These are phyloP conservation scores for Pleurotus sapidus DNA, from an alignment of 768 basidiomycete genomes.

Conservation along the genomic window DNA sequence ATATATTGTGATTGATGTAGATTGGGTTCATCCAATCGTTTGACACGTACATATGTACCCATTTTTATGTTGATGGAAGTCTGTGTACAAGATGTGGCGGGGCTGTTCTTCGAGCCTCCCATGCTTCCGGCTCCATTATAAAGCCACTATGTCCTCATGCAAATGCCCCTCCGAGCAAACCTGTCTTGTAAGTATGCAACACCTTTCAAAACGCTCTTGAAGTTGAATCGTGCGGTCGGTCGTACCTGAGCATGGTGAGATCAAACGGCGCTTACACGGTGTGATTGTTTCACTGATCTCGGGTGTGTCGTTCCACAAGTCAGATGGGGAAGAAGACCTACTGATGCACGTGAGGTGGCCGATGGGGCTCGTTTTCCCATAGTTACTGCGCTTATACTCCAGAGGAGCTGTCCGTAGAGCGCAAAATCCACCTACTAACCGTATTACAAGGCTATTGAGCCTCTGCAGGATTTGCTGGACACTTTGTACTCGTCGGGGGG, in stretches of 20 bases:
- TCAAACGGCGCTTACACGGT: conserved; percentile 2
- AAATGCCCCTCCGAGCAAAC: neutral
- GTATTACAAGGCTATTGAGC: no score
- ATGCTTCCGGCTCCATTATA: neutral
- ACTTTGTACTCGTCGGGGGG: no score
- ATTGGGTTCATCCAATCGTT: conserved; percentile 86
- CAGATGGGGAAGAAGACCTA: conserved; percentile 1
- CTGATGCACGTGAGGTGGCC: conserved; percentile 3
- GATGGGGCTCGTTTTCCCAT: conserved; percentile 5
- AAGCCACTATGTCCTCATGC: neutral
- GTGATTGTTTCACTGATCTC: conserved; percentile 8
- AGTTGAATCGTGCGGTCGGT: no score
- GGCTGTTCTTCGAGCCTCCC: neutral
- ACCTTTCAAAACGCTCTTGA: neutral
- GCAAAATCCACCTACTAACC: no score
- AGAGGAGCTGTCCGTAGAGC: neutral
- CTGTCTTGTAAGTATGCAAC: neutral
- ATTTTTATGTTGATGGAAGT: neutral
- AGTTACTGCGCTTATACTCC: neutral
- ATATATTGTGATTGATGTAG: conserved; percentile 32
- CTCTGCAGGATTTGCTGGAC: no score
- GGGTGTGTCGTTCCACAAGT: neutral
- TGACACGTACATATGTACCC: neutral
- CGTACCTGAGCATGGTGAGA: neutral
- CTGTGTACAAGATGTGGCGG: neutral